Percentiles rank a stretch among this genome's conserved stretches.
phyloP scores from a whole-genome alignment of 2,329 filamentous ascomycete species.

The Alternaria triticimaculans region DNA sequence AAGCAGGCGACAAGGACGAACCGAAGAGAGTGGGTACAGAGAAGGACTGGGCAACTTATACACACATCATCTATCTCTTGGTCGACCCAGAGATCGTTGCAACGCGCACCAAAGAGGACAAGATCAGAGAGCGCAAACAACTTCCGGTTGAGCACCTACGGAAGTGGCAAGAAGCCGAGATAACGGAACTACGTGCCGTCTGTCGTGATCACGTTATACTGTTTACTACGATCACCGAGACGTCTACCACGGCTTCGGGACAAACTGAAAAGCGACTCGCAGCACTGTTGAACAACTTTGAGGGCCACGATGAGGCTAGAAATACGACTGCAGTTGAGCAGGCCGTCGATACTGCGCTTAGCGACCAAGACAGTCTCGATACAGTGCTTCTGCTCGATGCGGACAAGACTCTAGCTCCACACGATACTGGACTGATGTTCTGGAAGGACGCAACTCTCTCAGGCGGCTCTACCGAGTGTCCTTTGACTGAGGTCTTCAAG shows the following conservation, averaged over 20 bases:
- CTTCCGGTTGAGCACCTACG: neutral
- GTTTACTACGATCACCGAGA: slow-evolving; percentile 44
- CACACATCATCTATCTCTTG: slow-evolving; percentile 65
- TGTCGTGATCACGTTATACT: slow-evolving; percentile 51
- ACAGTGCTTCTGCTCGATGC: slow-evolving; percentile 64
- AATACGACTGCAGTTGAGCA: slow-evolving; percentile 39
- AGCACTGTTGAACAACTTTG: slow-evolving; percentile 49
- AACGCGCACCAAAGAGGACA: slow-evolving; percentile 49
- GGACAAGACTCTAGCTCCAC: slow-evolving; percentile 61
- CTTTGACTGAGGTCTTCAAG: slow-evolving; percentile 57
- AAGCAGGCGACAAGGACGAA: slow-evolving; percentile 34
- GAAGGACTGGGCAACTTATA: slow-evolving; percentile 56
- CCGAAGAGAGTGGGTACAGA: slow-evolving; percentile 50
- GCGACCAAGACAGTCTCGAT: slow-evolving; percentile 20
- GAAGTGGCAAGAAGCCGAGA: slow-evolving; percentile 5
- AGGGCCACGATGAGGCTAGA: slow-evolving; percentile 44
- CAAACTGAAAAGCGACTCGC: slow-evolving; percentile 10
- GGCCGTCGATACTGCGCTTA: neutral
- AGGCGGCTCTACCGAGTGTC: neutral
- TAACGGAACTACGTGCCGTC: neutral
- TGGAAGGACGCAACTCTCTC: slow-evolving; percentile 49
- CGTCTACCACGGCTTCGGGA: neutral
- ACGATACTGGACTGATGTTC: slow-evolving; percentile 61
- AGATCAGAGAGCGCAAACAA: slow-evolving; percentile 21
- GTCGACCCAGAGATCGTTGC: slow-evolving; percentile 46